Evolutionary conservation across 768 basidiomycete genomes (phyloP).

Genomic region (Lentinula detonsa): DNA sequence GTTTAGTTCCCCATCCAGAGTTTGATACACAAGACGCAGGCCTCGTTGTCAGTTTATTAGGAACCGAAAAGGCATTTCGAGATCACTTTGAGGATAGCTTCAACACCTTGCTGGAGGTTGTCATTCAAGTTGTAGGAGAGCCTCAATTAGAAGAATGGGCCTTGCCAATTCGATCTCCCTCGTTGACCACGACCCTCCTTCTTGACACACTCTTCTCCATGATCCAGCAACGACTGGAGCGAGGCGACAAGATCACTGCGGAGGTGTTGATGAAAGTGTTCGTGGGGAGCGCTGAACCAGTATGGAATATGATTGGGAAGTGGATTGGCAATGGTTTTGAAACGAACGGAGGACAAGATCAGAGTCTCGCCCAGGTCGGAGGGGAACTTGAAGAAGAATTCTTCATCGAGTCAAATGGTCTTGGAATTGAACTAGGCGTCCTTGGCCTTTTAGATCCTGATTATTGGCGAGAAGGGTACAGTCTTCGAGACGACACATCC

Average conservation of each 20-base stretch:
- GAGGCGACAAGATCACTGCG: constrained; percentile 50
- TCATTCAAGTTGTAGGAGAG: constrained; percentile 28
- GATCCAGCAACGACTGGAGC: constrained; percentile 52
- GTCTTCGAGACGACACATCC: constrained; percentile 36
- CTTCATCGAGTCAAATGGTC: constrained; percentile 70
- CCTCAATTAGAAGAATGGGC: constrained; percentile 13
- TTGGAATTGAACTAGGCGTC: constrained; percentile 37
- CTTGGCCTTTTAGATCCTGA: constrained; percentile 59
- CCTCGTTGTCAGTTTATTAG: constrained; percentile 60
- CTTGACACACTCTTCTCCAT: constrained; percentile 58
- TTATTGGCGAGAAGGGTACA: constrained; percentile 75
- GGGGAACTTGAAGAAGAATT: constrained; percentile 65
- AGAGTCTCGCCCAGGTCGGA: constrained; percentile 13
- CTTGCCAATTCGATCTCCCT: constrained; percentile 28
- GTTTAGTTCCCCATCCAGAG: constrained; percentile 23
- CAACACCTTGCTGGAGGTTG: constrained; percentile 45
- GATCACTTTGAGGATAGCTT: constrained; percentile 57
- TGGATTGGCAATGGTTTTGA: constrained; percentile 51
- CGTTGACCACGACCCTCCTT: constrained; percentile 48
- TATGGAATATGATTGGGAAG: constrained; percentile 65
- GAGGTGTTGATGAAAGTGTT: constrained; percentile 60
- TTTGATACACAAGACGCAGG: constrained; percentile 14
- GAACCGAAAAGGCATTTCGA: constrained; percentile 51
- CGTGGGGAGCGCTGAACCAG: constrained; percentile 54
- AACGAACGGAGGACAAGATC: background rate